phyloP scores from a whole-genome alignment of 441 rosid species.

The Gossypium schwendimanii region DNA sequence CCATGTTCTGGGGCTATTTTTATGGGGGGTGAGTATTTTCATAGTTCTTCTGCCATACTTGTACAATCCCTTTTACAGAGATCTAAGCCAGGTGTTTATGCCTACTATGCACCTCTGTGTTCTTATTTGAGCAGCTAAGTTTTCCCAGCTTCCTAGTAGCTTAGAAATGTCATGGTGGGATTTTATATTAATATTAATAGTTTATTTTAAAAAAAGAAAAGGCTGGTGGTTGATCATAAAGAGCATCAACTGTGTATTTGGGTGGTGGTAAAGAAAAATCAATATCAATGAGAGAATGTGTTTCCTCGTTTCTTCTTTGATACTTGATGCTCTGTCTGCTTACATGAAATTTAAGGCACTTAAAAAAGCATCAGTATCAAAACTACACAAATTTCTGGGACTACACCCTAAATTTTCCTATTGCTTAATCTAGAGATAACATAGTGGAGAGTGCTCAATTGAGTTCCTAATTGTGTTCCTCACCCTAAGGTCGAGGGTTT shows the following conservation, averaged over 20 bases:
- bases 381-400: no score
- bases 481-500: no score
- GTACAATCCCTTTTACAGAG: constrained; percentile 23
- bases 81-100: constrained; percentile 29
- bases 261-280: constrained; percentile 20
- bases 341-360: no score
- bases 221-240: constrained; percentile 21
- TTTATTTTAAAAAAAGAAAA: constrained; percentile 7
- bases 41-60: constrained; percentile 15
- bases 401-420: no score
- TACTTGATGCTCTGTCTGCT: constrained; percentile 5
- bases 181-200: constrained; percentile 8
- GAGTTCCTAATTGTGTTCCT: no score
- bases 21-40: constrained; percentile 22
- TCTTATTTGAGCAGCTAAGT: constrained; percentile 10
- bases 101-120: constrained; percentile 20
- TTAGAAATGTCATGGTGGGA: constrained; percentile 11
- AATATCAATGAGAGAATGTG: constrained; percentile 22
- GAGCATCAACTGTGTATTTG: constrained; percentile 27
- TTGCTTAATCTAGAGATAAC: no score
- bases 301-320: neutral
- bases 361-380: no score
- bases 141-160: neutral
- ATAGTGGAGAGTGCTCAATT: no score
- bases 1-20: constrained; percentile 11